Conservation (phyloP, 345 rosid genomes). For the Gossypium anomalum region DNA sequence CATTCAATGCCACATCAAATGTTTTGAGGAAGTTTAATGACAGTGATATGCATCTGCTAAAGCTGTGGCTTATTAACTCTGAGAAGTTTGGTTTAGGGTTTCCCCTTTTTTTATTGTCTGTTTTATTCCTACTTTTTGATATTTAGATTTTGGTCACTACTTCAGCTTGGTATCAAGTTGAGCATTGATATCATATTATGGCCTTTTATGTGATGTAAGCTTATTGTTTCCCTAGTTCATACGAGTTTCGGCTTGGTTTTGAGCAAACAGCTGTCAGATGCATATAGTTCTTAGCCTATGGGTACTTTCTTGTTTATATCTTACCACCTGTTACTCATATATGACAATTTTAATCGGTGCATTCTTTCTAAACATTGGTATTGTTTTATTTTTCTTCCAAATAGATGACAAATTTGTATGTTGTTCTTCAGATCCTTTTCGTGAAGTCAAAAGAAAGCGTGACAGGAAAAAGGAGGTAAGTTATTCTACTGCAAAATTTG, state of each 20-base stretch:
- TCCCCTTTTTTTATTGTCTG: not conserved
- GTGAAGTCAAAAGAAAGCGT: constrained; percentile 78
- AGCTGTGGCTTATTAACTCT: not conserved
- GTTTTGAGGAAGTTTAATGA: constrained; percentile 6
- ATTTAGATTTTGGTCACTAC: constrained; percentile 4
- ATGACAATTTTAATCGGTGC: not conserved
- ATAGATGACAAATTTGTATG: constrained; percentile 24
- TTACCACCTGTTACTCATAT: not conserved
- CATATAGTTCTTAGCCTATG: not conserved
- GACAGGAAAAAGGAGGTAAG: constrained; percentile 78
- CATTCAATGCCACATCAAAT: not conserved
- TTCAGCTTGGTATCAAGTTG: not conserved
- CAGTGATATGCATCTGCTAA: not conserved
- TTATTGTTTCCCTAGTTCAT: not conserved
- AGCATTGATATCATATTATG: constrained; percentile 1
- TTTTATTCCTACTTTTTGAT: not conserved
- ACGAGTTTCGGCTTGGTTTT: not conserved
- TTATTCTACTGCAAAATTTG: constrained; percentile 2
- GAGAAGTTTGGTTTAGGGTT: constrained; percentile 5
- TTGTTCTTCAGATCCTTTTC: constrained; percentile 67
- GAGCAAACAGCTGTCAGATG: not conserved
- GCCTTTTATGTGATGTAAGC: not conserved
- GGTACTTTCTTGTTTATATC: not conserved
- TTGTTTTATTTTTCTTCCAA: constrained; percentile 12
- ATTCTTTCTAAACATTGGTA: not conserved